phyloP scores from a whole-genome alignment of 2,329 filamentous ascomycete species.

The Septoria linicola region DNA sequence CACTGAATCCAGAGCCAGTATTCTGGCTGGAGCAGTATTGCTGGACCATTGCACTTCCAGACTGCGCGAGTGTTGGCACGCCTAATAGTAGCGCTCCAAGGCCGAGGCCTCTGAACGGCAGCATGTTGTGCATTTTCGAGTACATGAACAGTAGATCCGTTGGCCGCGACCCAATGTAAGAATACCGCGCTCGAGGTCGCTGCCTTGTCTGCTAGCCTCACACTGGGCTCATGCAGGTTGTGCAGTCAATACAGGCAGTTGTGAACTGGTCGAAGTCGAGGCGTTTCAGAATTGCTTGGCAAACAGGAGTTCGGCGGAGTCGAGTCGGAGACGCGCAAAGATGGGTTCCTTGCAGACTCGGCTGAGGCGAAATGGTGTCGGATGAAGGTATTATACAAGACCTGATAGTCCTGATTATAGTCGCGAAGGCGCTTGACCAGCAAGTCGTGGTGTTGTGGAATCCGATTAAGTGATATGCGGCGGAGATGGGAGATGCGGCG shows the following conservation, averaged over 20 bases:
- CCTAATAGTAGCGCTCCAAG: slow-evolving; percentile 20
- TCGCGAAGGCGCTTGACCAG: slow-evolving; percentile 20
- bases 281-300: slow-evolving; percentile 19
- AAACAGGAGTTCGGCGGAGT: slow-evolving; percentile 11
- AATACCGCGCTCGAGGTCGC: slow-evolving; percentile 12
- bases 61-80: slow-evolving; percentile 13
- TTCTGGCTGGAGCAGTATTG: slow-evolving; percentile 50
- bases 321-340: not conserved
- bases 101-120: slow-evolving; percentile 29
- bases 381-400: slow-evolving; percentile 13
- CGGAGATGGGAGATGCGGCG: not conserved
- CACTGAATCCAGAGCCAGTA: slow-evolving; percentile 38
- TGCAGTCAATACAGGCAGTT: slow-evolving; percentile 3
- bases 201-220: slow-evolving; percentile 15
- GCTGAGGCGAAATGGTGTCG: not conserved
- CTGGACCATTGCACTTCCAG: slow-evolving; percentile 33
- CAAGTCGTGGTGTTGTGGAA: slow-evolving; percentile 17
- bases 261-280: too few relatives aligned
- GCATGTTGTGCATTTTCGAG: slow-evolving; percentile 30
- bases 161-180: slow-evolving; percentile 8
- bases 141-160: not conserved
- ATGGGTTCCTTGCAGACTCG: not conserved
- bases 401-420: not conserved
- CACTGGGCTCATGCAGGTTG: slow-evolving; percentile 19
- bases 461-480: not conserved